These are phyloP conservation scores for Acacia pycnantha DNA, from an alignment of 331 rosid species.

Conservation along the genomic window DNA sequence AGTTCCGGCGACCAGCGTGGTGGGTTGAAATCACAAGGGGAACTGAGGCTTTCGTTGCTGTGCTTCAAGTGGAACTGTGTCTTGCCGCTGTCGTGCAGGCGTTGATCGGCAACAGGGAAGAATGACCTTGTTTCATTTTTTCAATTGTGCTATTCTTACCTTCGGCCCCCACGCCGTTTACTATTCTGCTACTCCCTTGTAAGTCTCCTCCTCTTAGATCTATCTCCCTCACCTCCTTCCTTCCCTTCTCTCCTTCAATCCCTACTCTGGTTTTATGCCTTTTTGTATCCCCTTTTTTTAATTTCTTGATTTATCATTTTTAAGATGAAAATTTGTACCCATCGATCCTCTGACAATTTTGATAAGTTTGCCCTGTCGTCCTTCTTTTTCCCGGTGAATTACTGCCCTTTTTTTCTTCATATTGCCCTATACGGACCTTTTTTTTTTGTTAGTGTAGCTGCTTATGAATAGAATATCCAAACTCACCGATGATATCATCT, in stretches of 20 bases:
- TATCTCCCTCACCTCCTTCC: background rate
- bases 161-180: conserved; percentile 99
- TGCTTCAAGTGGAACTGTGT: background rate
- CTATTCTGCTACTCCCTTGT: conserved; percentile 97
- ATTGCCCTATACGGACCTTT: background rate
- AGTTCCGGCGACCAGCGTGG: background rate
- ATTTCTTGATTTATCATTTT: background rate
- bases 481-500: background rate
- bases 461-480: background rate
- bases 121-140: conserved; percentile 94
- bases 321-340: background rate
- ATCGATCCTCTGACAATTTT: background rate
- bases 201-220: conserved; percentile 33
- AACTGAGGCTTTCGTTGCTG: background rate
- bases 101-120: conserved; percentile 27
- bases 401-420: background rate
- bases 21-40: background rate
- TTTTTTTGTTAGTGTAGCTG: background rate
- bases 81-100: background rate
- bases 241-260: background rate
- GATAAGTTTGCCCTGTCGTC: background rate
- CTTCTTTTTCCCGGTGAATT: background rate
- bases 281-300: background rate
- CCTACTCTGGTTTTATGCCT: background rate
- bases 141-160: conserved; percentile 96